Evolutionary conservation across 1,284 basidiomycete species (phyloP).

Genomic region (Puccinia sorghi): DNA sequence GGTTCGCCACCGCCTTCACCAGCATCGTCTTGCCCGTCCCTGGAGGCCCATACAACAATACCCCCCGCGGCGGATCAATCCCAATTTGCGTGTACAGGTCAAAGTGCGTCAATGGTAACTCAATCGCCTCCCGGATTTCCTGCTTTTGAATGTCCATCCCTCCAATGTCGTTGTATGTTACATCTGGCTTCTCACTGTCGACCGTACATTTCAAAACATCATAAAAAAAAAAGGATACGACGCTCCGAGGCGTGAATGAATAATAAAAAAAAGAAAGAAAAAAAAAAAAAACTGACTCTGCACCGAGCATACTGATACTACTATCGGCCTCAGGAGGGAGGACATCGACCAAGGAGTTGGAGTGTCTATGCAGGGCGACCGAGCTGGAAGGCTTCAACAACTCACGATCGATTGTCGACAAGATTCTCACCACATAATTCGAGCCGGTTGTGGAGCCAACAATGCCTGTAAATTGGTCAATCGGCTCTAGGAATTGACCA

Average conservation of each 20-base stretch:
- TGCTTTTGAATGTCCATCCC: slow-evolving; percentile 99
- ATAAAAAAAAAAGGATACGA: not conserved
- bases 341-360: slow-evolving; percentile 97
- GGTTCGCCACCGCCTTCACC: slow-evolving; percentile 96
- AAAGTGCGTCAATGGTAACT: slow-evolving; percentile 79
- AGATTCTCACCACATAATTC: slow-evolving; percentile 96
- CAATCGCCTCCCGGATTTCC: slow-evolving; percentile 97
- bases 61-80: slow-evolving; percentile 95
- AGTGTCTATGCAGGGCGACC: slow-evolving; percentile 96
- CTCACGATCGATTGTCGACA: slow-evolving; percentile 96
- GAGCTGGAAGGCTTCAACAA: slow-evolving; percentile 94
- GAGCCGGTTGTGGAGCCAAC: slow-evolving; percentile 97
- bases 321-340: slow-evolving; percentile 98
- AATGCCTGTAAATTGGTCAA: slow-evolving; percentile 96
- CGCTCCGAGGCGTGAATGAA: not conserved
- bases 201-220: not conserved
- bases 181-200: slow-evolving; percentile 53
- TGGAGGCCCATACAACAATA: slow-evolving; percentile 84
- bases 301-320: slow-evolving; percentile 87
- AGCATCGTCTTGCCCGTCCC: slow-evolving; percentile 66
- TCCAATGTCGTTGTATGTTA: slow-evolving; percentile 68
- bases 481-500: slow-evolving; percentile 98
- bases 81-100: slow-evolving; percentile 99
- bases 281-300: slow-evolving; percentile 62
- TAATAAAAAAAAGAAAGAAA: not conserved